A percentile compares a stretch with the other conserved stretches of the same genome.
These are phyloP conservation scores for Monilinia vaccinii-corymbosi DNA, from an alignment of 2,329 filamentous ascomycete species.

Conservation along the genomic window DNA sequence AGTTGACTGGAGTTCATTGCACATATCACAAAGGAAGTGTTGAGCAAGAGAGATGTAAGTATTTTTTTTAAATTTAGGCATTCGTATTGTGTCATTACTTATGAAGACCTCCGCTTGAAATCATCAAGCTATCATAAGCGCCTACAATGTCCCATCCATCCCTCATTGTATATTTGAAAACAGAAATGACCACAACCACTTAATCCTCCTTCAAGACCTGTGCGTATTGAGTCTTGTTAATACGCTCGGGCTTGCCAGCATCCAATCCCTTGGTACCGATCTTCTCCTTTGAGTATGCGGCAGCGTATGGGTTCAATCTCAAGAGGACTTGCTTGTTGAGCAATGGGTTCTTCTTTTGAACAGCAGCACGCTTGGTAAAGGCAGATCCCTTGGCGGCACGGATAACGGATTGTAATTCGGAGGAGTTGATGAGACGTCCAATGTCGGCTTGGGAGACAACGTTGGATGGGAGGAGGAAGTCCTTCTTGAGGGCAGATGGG, in stretches of 20 bases:
- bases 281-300: slow-evolving; percentile 80
- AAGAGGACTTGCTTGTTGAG: slow-evolving; percentile 98
- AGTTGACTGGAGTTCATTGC: not conserved
- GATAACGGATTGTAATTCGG: slow-evolving; percentile 94
- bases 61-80: slow-evolving; percentile 2
- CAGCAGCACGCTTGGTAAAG: slow-evolving; percentile 77
- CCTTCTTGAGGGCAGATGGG: slow-evolving; percentile 91
- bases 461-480: slow-evolving; percentile 94
- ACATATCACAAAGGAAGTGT: not conserved
- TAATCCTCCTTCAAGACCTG: slow-evolving; percentile 43
- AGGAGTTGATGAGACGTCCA: slow-evolving; percentile 96
- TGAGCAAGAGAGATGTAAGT: not conserved
- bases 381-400: slow-evolving; percentile 83
- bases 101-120: slow-evolving; percentile 6
- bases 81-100: slow-evolving; percentile 10
- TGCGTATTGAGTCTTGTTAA: slow-evolving; percentile 27
- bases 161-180: slow-evolving; percentile 12
- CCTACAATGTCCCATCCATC: slow-evolving; percentile 12
- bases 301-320: slow-evolving; percentile 96
- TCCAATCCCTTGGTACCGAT: slow-evolving; percentile 62
- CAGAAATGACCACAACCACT: slow-evolving; percentile 22
- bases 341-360: slow-evolving; percentile 99
- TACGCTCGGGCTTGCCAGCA: slow-evolving; percentile 47
- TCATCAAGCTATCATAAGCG: slow-evolving; percentile 9
- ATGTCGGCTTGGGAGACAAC: slow-evolving; percentile 91